Base-by-base conservation (phyloP, 73 alveolate genomes). In the Effrenium voratum region DNA sequence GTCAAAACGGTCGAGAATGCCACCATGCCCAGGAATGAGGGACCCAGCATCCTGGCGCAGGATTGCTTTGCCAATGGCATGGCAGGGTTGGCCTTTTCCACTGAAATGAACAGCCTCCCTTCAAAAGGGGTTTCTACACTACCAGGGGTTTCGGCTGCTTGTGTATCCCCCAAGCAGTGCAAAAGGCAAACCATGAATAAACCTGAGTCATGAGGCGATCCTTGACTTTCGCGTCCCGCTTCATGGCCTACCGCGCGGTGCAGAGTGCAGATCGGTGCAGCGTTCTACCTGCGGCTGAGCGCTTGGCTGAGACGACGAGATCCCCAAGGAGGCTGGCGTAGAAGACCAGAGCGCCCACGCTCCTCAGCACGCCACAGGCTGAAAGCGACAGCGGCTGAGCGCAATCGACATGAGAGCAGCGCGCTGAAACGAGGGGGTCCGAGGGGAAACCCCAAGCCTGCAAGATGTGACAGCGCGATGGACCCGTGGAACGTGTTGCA, bases 191-290 rank as follows among this genome's bases (percentile, higher is more conserved):
- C 40, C 75, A 4, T 60, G 30, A 36, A 38, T 36, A 47, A 32
- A 15, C 22, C 0, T 6, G 34, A 32, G 10, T 16, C 26, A 5
- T 16, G 47, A 24, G 75, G 40, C 16, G 41, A 60, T 77, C 98
- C 98, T 92, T 92, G 63, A 92, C 90, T 92, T 75, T 60, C 68
- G 98, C 98, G 44, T 92, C 98, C 40, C 98, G 77, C 80, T 92
- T 92, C 98, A 92, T 92, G 40, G 98, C 97, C 97, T 90, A 32
- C 19, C n/a, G 77, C 34, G 5, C 40, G 40, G 63, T 19, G 26
- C 63, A 52, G 8, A 12, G 63, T 8, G 63, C 8, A 52, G 26
- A 8, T 12, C 19, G 63, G 26, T n/a, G n/a, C n/a, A n/a, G 49
- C 40, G 16, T 28, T 38, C 57, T 6, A 2, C 36, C 15, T 76